phyloP scores from a whole-genome alignment of 805 yeast genomes.

The Trichomonascus vanleenenianus region DNA sequence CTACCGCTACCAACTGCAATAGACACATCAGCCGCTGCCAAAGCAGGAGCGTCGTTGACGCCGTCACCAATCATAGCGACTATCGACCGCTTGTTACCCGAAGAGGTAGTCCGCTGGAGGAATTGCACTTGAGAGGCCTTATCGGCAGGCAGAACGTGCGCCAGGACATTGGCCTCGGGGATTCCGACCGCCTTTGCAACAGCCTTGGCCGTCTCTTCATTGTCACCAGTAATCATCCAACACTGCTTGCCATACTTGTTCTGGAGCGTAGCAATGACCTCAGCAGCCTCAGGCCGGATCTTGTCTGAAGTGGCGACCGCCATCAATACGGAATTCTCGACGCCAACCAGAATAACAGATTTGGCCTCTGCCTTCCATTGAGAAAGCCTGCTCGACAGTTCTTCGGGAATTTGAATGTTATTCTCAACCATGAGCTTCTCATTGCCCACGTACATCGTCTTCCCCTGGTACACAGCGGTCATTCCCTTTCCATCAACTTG shows the following conservation, averaged over 20 bases:
- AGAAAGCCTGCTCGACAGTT: constrained; percentile 31
- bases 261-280: constrained; percentile 39
- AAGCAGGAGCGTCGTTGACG: constrained; percentile 75
- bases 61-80: constrained; percentile 85
- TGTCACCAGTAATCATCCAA: constrained; percentile 78
- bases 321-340: constrained; percentile 31
- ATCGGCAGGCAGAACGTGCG: constrained; percentile 68
- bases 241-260: constrained; percentile 39
- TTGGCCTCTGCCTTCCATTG: constrained; percentile 59
- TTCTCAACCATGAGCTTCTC: constrained; percentile 49
- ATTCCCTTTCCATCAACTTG: constrained; percentile 58
- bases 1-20: constrained; percentile 71
- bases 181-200: constrained; percentile 61
- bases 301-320: constrained; percentile 53
- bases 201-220: constrained; percentile 55
- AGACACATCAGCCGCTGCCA: constrained; percentile 69
- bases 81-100: constrained; percentile 25
- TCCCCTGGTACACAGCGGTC: constrained; percentile 32
- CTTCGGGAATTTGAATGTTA: constrained; percentile 32
- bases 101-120: constrained; percentile 36
- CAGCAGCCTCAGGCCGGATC: constrained; percentile 44
- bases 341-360: constrained; percentile 52
- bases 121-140: constrained; percentile 53
- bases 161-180: constrained; percentile 41
- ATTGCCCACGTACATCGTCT: constrained; percentile 42